Percentiles rank a stretch among this genome's conserved stretches.
phyloP scores from a whole-genome alignment of 208 protist species.

The Acanthamoeba lenticulata region DNA sequence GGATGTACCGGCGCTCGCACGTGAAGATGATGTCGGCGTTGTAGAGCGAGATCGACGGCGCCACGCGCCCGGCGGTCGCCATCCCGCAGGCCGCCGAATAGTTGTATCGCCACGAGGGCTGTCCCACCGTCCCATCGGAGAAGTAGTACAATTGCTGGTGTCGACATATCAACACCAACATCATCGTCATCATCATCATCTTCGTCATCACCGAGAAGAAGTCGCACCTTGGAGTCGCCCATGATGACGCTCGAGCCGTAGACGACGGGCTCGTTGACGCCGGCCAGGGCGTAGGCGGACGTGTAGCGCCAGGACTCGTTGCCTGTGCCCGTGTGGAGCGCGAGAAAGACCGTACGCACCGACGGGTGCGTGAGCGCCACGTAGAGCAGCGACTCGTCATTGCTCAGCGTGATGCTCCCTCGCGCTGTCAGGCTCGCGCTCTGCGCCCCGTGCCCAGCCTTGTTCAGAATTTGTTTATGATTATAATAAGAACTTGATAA shows the following conservation, averaged over 20 bases:
- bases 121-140: neutral
- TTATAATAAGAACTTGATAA: too few relatives aligned
- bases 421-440: neutral
- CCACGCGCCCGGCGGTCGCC: neutral
- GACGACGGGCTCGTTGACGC: neutral
- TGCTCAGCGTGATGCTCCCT: neutral
- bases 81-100: neutral
- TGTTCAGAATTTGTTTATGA: too few relatives aligned
- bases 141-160: slow-evolving; percentile 35
- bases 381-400: neutral
- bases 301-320: neutral
- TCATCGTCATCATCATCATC: too few relatives aligned
- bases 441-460: too few relatives aligned
- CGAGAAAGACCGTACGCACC: neutral
- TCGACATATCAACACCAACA: too few relatives aligned
- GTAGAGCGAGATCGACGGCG: slow-evolving; percentile 18
- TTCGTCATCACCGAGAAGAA: too few relatives aligned
- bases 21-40: slow-evolving; percentile 48
- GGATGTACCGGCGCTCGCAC: neutral
- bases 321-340: neutral
- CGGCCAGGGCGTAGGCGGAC: neutral
- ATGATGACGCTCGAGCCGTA: neutral
- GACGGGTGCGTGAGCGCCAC: neutral
- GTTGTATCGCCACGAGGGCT: neutral
- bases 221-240: slow-evolving; percentile 16